Evolutionary conservation across 164 flowering plant genomes (phyloP).

Genomic region (Annona cherimola): DNA sequence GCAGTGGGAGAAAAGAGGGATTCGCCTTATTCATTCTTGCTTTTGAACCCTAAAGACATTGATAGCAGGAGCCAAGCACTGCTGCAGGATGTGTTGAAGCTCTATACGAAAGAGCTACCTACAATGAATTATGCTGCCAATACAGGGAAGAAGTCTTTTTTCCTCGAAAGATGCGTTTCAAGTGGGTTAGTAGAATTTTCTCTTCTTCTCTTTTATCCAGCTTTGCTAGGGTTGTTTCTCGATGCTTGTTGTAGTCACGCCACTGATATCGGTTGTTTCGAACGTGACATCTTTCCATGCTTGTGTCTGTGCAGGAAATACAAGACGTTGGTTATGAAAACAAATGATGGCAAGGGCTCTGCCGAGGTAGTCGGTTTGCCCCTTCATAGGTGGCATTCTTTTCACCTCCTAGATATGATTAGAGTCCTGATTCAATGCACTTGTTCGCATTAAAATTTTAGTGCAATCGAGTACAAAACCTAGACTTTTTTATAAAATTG

Average conservation of each 20-base stretch:
- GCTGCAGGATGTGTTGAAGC: conserved; percentile 37
- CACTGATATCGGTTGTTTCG: not conserved
- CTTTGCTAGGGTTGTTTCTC: not conserved
- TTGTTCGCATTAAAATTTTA: too few relatives aligned
- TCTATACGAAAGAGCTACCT: conserved; percentile 71
- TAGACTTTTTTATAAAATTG: too few relatives aligned
- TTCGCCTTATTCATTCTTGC: conserved; percentile 6
- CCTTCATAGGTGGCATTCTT: not conserved
- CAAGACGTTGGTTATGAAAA: conserved; percentile 55
- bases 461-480: too few relatives aligned
- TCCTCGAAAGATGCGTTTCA: conserved; percentile 78
- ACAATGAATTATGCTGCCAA: conserved; percentile 86
- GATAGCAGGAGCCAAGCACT: conserved; percentile 12
- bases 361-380: conserved; percentile 38
- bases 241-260: too few relatives aligned
- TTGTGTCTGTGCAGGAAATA: conserved; percentile 54
- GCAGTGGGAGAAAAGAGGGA: too few relatives aligned
- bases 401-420: not conserved
- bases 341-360: conserved; percentile 23
- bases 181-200: conserved; percentile 47
- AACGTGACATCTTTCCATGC: not conserved
- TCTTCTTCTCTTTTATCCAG: not conserved
- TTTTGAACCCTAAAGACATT: conserved; percentile 14
- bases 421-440: too few relatives aligned
- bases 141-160: conserved; percentile 77